A percentile compares a stretch with the other conserved stretches of the same genome.
These are phyloP conservation scores for Astrothelium subdiscretum DNA, from an alignment of 495 filamentous ascomycete species.

Conservation along the genomic window DNA sequence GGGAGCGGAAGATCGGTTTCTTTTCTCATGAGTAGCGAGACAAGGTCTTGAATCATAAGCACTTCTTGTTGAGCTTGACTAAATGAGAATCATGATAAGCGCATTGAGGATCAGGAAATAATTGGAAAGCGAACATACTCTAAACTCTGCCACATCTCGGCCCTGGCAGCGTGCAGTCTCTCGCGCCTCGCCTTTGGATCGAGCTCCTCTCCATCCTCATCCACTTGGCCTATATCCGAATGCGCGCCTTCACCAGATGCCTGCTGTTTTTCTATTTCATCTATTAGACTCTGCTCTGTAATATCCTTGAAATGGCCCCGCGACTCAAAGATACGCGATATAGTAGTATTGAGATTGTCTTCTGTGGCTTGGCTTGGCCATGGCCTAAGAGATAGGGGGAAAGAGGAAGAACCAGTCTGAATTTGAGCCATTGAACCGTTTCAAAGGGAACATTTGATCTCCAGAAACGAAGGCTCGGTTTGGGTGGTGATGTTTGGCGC, in stretches of 20 bases:
- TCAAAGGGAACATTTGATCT: too few relatives aligned
- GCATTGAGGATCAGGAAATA: background rate
- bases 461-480: too few relatives aligned
- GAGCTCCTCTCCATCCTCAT: constrained; percentile 7
- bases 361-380: constrained; percentile 17
- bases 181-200: constrained; percentile 1
- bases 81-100: background rate
- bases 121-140: background rate
- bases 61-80: constrained; percentile 50
- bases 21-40: constrained; percentile 76
- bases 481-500: too few relatives aligned
- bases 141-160: constrained; percentile 11
- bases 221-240: constrained; percentile 6
- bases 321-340: constrained; percentile 20
- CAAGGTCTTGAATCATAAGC: constrained; percentile 60
- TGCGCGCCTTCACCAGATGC: background rate
- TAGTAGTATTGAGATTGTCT: constrained; percentile 11
- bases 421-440: background rate
- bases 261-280: constrained; percentile 53
- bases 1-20: constrained; percentile 57
- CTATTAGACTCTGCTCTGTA: constrained; percentile 39
- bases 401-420: background rate
- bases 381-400: constrained; percentile 19
- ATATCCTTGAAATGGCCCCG: constrained; percentile 28
- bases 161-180: constrained; percentile 3